Evolutionary conservation across 768 basidiomycete species (phyloP).

Genomic region (Kwoniella shandongensis): DNA sequence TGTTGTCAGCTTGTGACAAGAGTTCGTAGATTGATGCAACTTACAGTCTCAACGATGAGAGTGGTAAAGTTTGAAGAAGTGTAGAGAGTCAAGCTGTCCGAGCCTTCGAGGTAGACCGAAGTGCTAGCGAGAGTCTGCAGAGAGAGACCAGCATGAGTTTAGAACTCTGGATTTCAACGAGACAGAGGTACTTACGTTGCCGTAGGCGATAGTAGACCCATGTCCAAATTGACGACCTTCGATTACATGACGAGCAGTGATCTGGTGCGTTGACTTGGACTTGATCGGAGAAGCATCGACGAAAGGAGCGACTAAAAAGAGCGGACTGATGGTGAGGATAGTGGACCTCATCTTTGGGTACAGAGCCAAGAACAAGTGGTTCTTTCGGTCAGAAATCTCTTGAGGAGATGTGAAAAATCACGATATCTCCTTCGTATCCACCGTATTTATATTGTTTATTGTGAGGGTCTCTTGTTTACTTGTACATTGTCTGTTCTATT

Average conservation of each 20-base stretch:
- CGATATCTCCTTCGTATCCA: no score
- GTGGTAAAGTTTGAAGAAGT: conserved; percentile 13
- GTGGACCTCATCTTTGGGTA: no score
- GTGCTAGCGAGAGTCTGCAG: conserved; percentile 9
- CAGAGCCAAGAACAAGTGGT: no score
- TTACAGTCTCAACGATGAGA: conserved; percentile 12
- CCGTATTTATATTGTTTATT: no score
- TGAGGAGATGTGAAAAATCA: no score
- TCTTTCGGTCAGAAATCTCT: no score
- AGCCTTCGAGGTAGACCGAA: conserved; percentile 10
- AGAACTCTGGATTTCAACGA: background rate
- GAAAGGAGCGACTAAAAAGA: no score
- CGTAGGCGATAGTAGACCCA: conserved; percentile 4
- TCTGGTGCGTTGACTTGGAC: background rate
- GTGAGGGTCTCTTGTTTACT: no score
- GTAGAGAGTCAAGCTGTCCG: conserved; percentile 4
- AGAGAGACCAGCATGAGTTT: background rate
- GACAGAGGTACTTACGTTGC: conserved; percentile 8
- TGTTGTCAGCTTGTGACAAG: background rate
- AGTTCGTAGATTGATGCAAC: background rate
- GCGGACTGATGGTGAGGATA: no score
- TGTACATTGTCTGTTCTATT: no score
- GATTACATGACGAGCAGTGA: conserved; percentile 13
- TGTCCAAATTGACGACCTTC: conserved; percentile 7
- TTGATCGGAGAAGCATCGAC: background rate